Evolutionary conservation across 306 rosid genomes (phyloP).

Genomic region (Fragaria iinumae): DNA sequence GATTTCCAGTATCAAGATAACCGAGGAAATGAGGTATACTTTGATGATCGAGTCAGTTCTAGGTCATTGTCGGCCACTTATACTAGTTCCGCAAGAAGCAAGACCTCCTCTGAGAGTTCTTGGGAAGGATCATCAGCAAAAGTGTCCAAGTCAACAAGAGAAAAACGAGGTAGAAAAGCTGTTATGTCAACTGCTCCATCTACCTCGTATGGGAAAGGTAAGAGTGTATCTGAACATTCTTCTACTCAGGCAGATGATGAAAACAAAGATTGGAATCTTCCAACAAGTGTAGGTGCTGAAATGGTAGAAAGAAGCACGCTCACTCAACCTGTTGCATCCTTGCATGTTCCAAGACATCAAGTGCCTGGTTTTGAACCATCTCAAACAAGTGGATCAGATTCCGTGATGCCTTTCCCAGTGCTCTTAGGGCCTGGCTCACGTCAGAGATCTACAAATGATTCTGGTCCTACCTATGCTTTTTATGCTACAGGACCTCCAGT

Average conservation of each 20-base stretch:
- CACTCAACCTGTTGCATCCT: slow-evolving; percentile 38
- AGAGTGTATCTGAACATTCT: slow-evolving; percentile 62
- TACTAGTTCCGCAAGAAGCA: slow-evolving; percentile 60
- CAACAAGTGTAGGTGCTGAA: slow-evolving; percentile 45
- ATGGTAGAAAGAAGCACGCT: slow-evolving; percentile 53
- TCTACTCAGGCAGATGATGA: slow-evolving; percentile 64
- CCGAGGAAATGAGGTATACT: slow-evolving; percentile 57
- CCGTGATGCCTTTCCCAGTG: slow-evolving; percentile 56
- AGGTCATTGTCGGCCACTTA: slow-evolving; percentile 45
- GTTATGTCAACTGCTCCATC: slow-evolving; percentile 42
- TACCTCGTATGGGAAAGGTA: slow-evolving; percentile 52
- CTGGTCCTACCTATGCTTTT: slow-evolving; percentile 61
- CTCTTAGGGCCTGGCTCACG: slow-evolving; percentile 68
- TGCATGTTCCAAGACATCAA: slow-evolving; percentile 61
- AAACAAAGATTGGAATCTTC: slow-evolving; percentile 61
- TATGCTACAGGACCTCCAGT: slow-evolving; percentile 98
- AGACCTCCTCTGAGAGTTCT: slow-evolving; percentile 77
- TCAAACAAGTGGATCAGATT: slow-evolving; percentile 76
- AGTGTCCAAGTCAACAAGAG: slow-evolving; percentile 75
- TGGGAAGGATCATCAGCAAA: slow-evolving; percentile 84
- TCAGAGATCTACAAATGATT: slow-evolving; percentile 61
- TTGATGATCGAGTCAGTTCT: slow-evolving; percentile 64
- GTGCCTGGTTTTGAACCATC: slow-evolving; percentile 61
- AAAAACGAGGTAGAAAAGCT: slow-evolving; percentile 59
- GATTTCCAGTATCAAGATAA: slow-evolving; percentile 67